Conservation (phyloP, 495 filamentous ascomycete genomes). For the Tricharina praecox region DNA sequence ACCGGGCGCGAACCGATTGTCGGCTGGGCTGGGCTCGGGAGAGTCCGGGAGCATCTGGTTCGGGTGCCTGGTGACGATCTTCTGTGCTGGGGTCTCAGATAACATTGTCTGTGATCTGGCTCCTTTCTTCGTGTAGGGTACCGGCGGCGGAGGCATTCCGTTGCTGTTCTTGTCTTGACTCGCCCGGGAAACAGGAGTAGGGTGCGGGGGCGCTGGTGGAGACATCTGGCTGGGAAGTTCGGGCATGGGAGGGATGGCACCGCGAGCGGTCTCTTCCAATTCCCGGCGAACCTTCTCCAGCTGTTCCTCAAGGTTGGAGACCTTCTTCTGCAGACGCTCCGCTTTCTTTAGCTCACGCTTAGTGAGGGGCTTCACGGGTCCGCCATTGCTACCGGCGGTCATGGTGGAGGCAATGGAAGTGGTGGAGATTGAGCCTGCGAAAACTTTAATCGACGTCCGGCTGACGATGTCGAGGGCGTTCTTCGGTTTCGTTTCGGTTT, state of each 20-base stretch:
- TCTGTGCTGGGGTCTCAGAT: background rate
- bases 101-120: background rate
- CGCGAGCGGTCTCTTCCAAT: slow-evolving; percentile 12
- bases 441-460: too few relatives aligned
- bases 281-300: slow-evolving; percentile 17
- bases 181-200: too few relatives aligned
- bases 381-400: too few relatives aligned
- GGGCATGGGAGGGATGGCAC: background rate
- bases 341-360: slow-evolving; percentile 18
- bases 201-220: too few relatives aligned
- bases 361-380: slow-evolving; percentile 1
- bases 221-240: slow-evolving; percentile 4
- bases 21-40: background rate
- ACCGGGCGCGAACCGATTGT: background rate
- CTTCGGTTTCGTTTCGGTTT: background rate
- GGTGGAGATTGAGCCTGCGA: background rate
- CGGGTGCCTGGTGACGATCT: background rate
- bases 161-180: background rate
- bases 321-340: slow-evolving; percentile 22
- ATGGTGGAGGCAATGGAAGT: background rate
- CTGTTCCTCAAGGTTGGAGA: slow-evolving; percentile 22
- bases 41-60: background rate
- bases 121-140: too few relatives aligned
- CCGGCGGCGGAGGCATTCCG: background rate
- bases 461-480: background rate